phyloP scores from a whole-genome alignment of 768 basidiomycete species.

The Suillus americanus region DNA sequence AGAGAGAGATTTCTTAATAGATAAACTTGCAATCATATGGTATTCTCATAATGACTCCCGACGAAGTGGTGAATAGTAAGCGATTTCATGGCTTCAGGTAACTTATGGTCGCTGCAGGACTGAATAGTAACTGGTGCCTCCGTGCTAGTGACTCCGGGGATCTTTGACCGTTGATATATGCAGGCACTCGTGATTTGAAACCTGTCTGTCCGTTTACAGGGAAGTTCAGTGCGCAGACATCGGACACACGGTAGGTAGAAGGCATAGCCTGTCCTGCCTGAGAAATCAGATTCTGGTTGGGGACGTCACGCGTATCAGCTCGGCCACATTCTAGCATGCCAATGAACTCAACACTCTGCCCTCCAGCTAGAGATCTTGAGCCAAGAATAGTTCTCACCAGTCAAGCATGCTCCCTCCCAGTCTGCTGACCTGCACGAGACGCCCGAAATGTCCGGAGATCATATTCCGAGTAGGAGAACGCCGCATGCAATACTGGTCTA shows the following conservation, averaged over 20 bases:
- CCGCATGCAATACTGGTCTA: not conserved
- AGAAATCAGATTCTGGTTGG: not conserved
- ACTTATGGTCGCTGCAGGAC: not conserved
- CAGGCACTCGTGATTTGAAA: not conserved
- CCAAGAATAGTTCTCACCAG: constrained; percentile 9
- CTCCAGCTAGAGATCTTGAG: not conserved
- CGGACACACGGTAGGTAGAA: not conserved
- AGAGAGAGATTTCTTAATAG: constrained; percentile 47
- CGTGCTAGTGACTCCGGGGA: not conserved
- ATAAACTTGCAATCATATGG: not conserved
- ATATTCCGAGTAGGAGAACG: constrained; percentile 3
- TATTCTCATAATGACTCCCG: not conserved
- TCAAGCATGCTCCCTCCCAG: not conserved
- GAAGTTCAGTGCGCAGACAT: not conserved
- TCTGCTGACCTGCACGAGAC: constrained; percentile 10
- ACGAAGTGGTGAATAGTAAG: not conserved
- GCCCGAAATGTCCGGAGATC: not conserved
- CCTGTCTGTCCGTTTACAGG: not conserved
- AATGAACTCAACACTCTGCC: not conserved
- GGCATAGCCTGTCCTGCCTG: not conserved
- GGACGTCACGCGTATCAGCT: not conserved
- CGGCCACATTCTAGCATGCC: not conserved
- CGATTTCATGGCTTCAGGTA: not conserved
- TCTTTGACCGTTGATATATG: not conserved
- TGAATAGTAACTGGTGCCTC: not conserved